Conservation (phyloP, 768 basidiomycete genomes). For the Mycena sanguinolenta region DNA sequence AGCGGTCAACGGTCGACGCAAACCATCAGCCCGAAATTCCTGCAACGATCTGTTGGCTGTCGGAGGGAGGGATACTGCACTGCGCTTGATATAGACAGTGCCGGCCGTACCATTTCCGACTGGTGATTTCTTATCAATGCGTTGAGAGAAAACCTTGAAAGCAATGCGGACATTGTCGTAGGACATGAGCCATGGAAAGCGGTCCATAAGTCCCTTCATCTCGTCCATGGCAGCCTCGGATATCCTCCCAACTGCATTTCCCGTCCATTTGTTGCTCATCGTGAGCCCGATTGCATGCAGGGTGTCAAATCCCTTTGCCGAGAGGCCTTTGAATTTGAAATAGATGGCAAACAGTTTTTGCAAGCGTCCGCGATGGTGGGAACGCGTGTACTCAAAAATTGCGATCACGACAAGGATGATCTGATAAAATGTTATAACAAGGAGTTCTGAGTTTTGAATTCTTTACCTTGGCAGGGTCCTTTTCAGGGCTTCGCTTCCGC, state of each 20-base stretch:
- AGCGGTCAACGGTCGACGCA: constrained; percentile 40
- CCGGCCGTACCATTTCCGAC: constrained; percentile 54
- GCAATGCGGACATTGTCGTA: constrained; percentile 56
- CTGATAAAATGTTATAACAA: not conserved
- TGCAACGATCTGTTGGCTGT: constrained; percentile 40
- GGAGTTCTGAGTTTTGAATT: no score
- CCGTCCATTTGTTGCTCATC: constrained; percentile 45
- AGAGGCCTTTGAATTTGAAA: constrained; percentile 40
- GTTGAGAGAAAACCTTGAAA: constrained; percentile 53
- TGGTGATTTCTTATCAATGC: constrained; percentile 49
- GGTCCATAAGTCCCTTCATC: constrained; percentile 41
- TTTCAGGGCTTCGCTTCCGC: constrained; percentile 6
- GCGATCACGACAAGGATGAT: constrained; percentile 5
- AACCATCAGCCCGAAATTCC: constrained; percentile 38
- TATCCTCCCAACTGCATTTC: constrained; percentile 36
- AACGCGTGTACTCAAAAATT: constrained; percentile 6
- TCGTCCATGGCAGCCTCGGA: constrained; percentile 43
- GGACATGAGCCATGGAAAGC: constrained; percentile 46
- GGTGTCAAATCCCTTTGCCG: constrained; percentile 41
- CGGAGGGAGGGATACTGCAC: constrained; percentile 33
- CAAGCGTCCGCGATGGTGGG: constrained; percentile 29
- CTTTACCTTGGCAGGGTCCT: constrained; percentile 17
- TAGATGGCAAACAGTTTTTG: constrained; percentile 45
- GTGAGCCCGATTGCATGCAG: constrained; percentile 40
- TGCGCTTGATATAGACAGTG: constrained; percentile 49